Evolutionary conservation across 2,329 filamentous ascomycete genomes (phyloP), one percentile per base, ranked within the genome.

Genomic region (Ophiostoma sp.): DNA sequence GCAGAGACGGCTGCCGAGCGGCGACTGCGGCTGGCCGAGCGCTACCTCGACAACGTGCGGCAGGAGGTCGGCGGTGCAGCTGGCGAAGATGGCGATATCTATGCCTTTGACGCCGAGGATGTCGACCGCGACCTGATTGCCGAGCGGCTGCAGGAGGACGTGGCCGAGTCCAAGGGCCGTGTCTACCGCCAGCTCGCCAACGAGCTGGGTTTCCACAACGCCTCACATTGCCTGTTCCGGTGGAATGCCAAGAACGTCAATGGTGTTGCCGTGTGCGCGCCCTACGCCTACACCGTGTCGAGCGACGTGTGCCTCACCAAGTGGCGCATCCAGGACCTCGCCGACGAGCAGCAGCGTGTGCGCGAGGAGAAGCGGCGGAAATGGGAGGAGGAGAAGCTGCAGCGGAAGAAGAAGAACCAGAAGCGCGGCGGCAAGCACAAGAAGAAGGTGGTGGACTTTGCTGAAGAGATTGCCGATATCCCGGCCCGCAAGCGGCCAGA

Each of bases 51-150:
- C 67, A 97, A 96, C 76, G 88, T 97, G 71, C 87, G 90, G 74
- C 85, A 90, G 74, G 90, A 97, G 73, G 88, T 92, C 11, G 72
- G 76, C 73, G 79, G 82, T n/a, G 66, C 66, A 9, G 69, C 69
- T 2, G 70, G 65, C n/a, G 69, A 52, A 14, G 65, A 67, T 7
- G 71, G 69, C 16, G 89, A 96, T 73, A 90, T 92, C 72, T 85
- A 84, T 67, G 95, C 93, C 52, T 99, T 98, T 75, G 93, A 99
- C 79, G 95, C 95, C 7, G 93, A 89, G 73, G 92, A 98, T 67
- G 91, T 99, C 69, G 95, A 98, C 79, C 85, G 90, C 69, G 95
- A 99, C 76, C 81, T 97, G 74, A 93, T 99, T 74, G 93, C 94
- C 58, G 91, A 96, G 77, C 84, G 93, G 73, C 81, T 99, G 74